phyloP scores from a whole-genome alignment of 176 grass and related monocot species.

The Oryza brachyantha region DNA sequence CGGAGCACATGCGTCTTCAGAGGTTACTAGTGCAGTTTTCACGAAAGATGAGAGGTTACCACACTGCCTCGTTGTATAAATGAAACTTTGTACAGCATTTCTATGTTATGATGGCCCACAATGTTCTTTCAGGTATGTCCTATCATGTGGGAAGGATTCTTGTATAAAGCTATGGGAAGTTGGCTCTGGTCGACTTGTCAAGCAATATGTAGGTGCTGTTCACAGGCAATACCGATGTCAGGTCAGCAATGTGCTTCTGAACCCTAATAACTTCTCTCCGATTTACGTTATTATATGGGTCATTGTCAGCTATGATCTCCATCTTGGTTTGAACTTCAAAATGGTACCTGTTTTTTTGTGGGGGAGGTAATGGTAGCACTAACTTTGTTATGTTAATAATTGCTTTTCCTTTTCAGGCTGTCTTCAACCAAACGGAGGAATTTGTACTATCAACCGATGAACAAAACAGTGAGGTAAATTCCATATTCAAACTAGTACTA shows the following conservation, averaged over 20 bases:
- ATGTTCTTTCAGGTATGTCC: slow-evolving; percentile 61
- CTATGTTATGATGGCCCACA: slow-evolving; percentile 1
- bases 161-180: slow-evolving; percentile 89
- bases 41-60: slow-evolving; percentile 85
- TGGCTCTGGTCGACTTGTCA: slow-evolving; percentile 77
- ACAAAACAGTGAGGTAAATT: slow-evolving; percentile 71
- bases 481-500: slow-evolving; percentile 7
- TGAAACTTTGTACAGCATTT: neutral
- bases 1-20: slow-evolving; percentile 70
- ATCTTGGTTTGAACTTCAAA: neutral
- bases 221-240: slow-evolving; percentile 72
- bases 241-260: slow-evolving; percentile 41
- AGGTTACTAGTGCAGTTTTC: slow-evolving; percentile 85
- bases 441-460: slow-evolving; percentile 84
- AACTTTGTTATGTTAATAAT: neutral
- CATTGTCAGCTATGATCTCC: neutral
- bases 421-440: slow-evolving; percentile 82
- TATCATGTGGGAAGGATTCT: slow-evolving; percentile 93
- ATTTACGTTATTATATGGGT: neutral
- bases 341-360: too few species aligned
- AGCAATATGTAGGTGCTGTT: slow-evolving; percentile 77
- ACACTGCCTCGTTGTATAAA: neutral
- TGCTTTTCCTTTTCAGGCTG: slow-evolving; percentile 53
- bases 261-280: slow-evolving; percentile 1
- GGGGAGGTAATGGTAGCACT: neutral